These are phyloP conservation scores for Acer campestre DNA, from an alignment of 345 rosid species.

Conservation along the genomic window DNA sequence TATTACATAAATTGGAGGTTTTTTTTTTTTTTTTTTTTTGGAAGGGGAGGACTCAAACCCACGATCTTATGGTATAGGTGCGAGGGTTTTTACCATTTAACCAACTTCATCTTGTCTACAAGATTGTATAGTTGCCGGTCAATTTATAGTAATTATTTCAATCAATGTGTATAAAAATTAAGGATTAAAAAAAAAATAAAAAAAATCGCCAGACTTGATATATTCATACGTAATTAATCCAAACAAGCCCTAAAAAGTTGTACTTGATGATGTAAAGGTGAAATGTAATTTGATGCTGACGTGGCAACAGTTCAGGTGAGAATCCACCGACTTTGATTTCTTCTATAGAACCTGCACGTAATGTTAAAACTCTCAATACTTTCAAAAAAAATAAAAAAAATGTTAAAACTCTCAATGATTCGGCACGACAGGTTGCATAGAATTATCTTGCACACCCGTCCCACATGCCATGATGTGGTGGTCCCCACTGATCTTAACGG, in stretches of 20 bases:
- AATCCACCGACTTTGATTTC: neutral
- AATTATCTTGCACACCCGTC: conserved; percentile 4
- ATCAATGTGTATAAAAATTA: too few relatives aligned
- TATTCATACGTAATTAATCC: neutral
- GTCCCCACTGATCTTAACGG: neutral
- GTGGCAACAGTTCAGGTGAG: neutral
- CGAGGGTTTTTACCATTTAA: too few relatives aligned
- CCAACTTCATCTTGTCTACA: too few relatives aligned
- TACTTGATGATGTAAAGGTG: neutral
- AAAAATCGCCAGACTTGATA: too few relatives aligned
- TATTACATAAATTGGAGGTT: too few relatives aligned
- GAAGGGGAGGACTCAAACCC: too few relatives aligned
- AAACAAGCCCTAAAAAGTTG: neutral
- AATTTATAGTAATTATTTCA: too few relatives aligned
- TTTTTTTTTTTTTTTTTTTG: too few relatives aligned
- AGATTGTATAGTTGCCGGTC: too few relatives aligned
- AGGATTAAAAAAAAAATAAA: too few relatives aligned
- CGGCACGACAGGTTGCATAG: neutral
- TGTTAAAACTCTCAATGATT: neutral
- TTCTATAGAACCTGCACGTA: neutral
- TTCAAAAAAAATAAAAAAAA: too few relatives aligned
- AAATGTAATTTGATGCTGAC: neutral
- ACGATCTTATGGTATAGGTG: too few relatives aligned
- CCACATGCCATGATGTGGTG: neutral
- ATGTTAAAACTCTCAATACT: neutral